Conservation (phyloP, 2,329 filamentous ascomycete species). For the Chrysosphaeria jannelii region DNA sequence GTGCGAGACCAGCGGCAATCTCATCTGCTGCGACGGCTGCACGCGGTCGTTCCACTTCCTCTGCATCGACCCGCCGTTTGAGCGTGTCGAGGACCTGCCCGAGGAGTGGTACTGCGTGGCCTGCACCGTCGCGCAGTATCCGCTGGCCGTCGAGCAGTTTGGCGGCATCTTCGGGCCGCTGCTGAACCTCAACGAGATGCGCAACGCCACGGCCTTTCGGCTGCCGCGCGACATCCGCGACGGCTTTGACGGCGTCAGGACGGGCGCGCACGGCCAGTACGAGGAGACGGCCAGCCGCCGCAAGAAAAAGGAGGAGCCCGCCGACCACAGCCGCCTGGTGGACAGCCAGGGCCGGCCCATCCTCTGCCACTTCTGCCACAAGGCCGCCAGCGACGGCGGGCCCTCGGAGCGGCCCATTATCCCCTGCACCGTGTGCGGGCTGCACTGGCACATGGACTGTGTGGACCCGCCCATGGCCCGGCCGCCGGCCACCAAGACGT, state of each 20-base stretch:
- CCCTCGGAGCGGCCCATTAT: constrained; percentile 32
- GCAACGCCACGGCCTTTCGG: constrained; percentile 40
- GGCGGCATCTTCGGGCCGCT: constrained; percentile 29
- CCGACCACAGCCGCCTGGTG: constrained; percentile 36
- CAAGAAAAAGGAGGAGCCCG: constrained; percentile 26
- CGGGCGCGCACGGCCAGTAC: constrained; percentile 51
- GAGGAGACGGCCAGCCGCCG: constrained; percentile 20
- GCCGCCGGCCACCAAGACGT: constrained; percentile 46
- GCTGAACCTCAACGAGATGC: constrained; percentile 31
- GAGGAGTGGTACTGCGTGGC: constrained; percentile 68
- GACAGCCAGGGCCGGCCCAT: constrained; percentile 46
- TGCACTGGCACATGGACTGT: constrained; percentile 82
- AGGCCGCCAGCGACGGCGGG: constrained; percentile 25
- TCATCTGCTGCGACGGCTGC: constrained; percentile 87
- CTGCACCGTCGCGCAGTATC: constrained; percentile 23
- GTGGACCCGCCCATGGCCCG: constrained; percentile 56
- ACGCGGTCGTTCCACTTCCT: constrained; percentile 67
- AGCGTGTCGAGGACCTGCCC: constrained; percentile 27
- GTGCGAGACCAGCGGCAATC: constrained; percentile 54
- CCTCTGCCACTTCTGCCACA: constrained; percentile 48
- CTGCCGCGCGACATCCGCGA: constrained; percentile 42
- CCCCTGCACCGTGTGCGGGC: constrained; percentile 54
- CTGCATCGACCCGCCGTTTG: constrained; percentile 58
- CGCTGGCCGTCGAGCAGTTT: constrained; percentile 15
- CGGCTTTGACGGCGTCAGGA: constrained; percentile 52